These are phyloP conservation scores for Leonotis leonurus DNA, from an alignment of 257 asterid genomes.

Conservation along the genomic window DNA sequence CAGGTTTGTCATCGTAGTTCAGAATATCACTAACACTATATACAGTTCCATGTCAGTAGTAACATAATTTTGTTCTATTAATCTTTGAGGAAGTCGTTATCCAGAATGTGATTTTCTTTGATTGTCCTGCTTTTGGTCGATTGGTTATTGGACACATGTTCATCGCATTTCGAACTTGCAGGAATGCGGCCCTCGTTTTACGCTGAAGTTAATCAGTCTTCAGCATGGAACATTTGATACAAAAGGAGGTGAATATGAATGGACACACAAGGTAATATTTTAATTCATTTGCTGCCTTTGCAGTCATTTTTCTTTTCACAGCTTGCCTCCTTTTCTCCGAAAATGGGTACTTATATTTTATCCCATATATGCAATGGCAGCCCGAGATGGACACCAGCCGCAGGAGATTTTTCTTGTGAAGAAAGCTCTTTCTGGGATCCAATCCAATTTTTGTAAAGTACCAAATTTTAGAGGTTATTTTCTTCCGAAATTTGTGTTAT, in stretches of 20 bases:
- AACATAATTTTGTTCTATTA: background rate
- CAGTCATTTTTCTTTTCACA: background rate
- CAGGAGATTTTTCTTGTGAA: conserved; percentile 73
- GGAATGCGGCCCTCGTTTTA: conserved; percentile 97
- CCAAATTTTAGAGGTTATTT: background rate
- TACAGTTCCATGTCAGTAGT: background rate
- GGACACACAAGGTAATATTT: conserved; percentile 83
- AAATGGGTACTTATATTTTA: background rate
- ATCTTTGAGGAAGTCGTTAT: background rate
- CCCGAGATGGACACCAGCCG: conserved; percentile 96
- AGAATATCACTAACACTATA: background rate
- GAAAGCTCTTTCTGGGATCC: background rate
- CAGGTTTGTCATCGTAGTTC: conserved; percentile 59
- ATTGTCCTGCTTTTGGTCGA: background rate
- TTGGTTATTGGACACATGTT: background rate
- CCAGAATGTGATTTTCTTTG: background rate
- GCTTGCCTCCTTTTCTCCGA: background rate
- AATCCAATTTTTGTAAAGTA: conserved; percentile 7
- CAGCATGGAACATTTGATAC: conserved; percentile 94
- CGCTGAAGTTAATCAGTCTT: conserved; percentile 74
- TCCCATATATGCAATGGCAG: conserved; percentile 29
- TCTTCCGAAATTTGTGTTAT: background rate
- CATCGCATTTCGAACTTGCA: conserved; percentile 21
- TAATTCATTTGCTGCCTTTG: background rate
- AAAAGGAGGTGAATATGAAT: conserved; percentile 84